phyloP scores from a whole-genome alignment of 192 early-diverging fungal species.

The Phlyctochytrium arcticum region DNA sequence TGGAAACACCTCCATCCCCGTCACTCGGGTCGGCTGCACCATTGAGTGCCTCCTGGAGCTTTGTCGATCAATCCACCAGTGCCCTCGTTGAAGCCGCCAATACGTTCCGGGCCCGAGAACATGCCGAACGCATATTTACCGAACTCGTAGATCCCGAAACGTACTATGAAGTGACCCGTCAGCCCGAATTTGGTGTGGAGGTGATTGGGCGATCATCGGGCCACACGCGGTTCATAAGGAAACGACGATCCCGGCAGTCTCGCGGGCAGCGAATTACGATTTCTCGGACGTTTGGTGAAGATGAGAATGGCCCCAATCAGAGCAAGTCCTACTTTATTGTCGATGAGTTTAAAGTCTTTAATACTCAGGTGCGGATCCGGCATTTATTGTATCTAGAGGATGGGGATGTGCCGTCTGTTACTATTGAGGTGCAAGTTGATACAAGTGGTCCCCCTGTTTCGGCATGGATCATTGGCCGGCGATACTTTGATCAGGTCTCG shows the following conservation, averaged over 20 bases:
- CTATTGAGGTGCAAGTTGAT: constrained; percentile 4
- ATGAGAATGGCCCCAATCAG: not conserved
- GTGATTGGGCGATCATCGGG: constrained; percentile 4
- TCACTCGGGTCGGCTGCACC: not conserved
- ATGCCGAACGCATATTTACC: constrained; percentile 12
- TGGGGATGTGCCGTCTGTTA: not conserved
- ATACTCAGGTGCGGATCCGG: constrained; percentile 9
- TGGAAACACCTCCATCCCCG: not conserved
- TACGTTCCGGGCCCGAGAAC: constrained; percentile 8
- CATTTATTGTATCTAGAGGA: constrained; percentile 4
- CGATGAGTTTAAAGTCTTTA: constrained; percentile 14
- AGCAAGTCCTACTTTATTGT: constrained; percentile 6
- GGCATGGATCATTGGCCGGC: constrained; percentile 11
- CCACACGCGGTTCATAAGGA: constrained; percentile 14
- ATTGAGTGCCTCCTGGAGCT: constrained; percentile 13
- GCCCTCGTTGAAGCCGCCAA: constrained; percentile 2
- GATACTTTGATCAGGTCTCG: constrained; percentile 11
- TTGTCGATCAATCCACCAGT: constrained; percentile 23
- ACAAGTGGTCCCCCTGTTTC: constrained; percentile 7
- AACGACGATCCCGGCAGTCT: constrained; percentile 7
- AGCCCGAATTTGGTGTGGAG: constrained; percentile 23
- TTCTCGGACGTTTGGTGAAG: constrained; percentile 7
- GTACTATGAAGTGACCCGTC: constrained; percentile 16
- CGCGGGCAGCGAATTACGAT: constrained; percentile 8
- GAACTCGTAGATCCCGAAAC: constrained; percentile 17